Percentiles rank a stretch among this genome's conserved stretches.
Evolutionary conservation across 1,284 basidiomycete genomes (phyloP).

Genomic region (Cutaneotrichosporon dermatis): DNA sequence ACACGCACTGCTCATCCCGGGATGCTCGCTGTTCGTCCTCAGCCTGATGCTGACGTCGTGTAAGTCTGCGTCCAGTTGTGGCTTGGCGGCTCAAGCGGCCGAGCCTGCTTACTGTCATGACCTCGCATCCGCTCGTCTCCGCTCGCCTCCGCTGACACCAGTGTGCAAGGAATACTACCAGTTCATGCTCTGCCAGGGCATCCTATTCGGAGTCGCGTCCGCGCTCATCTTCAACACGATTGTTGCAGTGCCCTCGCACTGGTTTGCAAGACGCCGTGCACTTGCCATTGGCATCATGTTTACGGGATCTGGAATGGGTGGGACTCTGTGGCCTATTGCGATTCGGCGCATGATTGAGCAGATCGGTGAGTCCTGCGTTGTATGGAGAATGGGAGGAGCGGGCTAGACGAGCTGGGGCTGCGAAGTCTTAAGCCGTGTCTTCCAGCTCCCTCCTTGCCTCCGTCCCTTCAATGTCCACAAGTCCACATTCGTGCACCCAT

Average conservation of each 20-base stretch:
- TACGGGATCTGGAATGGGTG: constrained; percentile 39
- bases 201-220: constrained; percentile 26
- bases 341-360: constrained; percentile 5
- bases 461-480: no score
- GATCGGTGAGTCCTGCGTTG: constrained; percentile 4
- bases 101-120: no score
- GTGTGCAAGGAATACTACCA: constrained; percentile 61
- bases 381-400: no score
- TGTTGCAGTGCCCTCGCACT: constrained; percentile 54
- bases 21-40: constrained; percentile 52
- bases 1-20: constrained; percentile 51
- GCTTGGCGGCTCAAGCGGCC: no score
- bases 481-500: no score
- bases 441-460: no score
- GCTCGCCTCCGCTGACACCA: neutral
- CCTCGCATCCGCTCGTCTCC: no score
- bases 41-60: constrained; percentile 17
- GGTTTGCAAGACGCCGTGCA: constrained; percentile 44
- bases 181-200: constrained; percentile 25
- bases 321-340: constrained; percentile 29
- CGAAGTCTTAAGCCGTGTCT: no score
- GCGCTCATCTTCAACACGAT: constrained; percentile 55
- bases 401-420: no score
- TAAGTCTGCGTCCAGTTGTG: neutral
- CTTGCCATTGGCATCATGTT: constrained; percentile 34